Evolutionary conservation across 805 yeast genomes (phyloP).

Genomic region (Nakazawaea siamensis): DNA sequence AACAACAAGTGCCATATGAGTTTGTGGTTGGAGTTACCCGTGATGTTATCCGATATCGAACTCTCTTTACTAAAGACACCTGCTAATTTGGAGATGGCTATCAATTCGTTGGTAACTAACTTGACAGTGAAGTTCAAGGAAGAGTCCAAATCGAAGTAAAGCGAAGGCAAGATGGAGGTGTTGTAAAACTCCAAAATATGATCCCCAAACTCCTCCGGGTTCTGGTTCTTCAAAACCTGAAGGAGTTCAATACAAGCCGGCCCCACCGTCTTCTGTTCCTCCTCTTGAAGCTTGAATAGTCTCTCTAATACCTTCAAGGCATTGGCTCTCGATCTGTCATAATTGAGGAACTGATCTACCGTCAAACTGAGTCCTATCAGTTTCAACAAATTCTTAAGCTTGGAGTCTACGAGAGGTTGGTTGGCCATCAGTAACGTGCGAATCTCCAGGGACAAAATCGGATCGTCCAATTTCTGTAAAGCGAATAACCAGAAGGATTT

Average conservation of each 20-base stretch:
- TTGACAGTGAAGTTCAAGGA: constrained; percentile 28
- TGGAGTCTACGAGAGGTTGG: no score
- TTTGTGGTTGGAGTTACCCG: constrained; percentile 10
- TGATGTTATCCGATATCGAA: constrained; percentile 8
- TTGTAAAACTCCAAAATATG: constrained; percentile 17
- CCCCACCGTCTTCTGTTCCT: constrained; percentile 39
- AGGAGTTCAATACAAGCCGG: constrained; percentile 2
- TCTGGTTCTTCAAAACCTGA: background rate
- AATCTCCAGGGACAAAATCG: no score
- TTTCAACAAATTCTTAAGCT: constrained; percentile 1
- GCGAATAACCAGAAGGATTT: no score
- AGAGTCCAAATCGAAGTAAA: constrained; percentile 25
- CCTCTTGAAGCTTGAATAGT: constrained; percentile 39
- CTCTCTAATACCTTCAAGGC: constrained; percentile 6
- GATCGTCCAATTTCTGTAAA: no score
- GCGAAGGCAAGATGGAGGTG: constrained; percentile 20
- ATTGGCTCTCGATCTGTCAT: constrained; percentile 8
- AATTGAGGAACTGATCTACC: constrained; percentile 6
- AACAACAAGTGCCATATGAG: constrained; percentile 10
- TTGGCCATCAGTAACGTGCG: no score
- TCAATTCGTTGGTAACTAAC: constrained; percentile 27
- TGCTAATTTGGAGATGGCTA: constrained; percentile 24
- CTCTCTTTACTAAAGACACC: constrained; percentile 18
- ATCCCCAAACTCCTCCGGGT: constrained; percentile 17
- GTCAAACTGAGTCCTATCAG: background rate